Percentiles rank a stretch among this genome's conserved stretches.
Conservation (phyloP, 345 rosid species). For the Anastatica hierochuntica region DNA sequence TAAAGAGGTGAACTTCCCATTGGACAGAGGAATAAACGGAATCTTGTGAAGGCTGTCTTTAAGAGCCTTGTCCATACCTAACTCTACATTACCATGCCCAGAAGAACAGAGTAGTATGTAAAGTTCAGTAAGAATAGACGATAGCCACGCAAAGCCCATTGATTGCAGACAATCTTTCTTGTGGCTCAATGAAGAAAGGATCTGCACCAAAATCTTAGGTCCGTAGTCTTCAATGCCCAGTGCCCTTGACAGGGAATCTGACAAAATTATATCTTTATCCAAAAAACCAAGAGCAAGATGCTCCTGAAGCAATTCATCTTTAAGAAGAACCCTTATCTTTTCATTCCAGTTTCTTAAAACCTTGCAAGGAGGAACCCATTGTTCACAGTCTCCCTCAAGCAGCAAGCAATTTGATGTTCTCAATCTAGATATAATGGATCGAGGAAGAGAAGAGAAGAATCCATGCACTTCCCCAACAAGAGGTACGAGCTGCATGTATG, state of each 20-base stretch:
- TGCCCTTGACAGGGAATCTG: slow-evolving; percentile 74
- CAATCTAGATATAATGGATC: slow-evolving; percentile 47
- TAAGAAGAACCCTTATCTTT: slow-evolving; percentile 45
- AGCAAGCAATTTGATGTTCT: slow-evolving; percentile 63
- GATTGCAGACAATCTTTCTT: slow-evolving; percentile 44
- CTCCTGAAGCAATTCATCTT: slow-evolving; percentile 50
- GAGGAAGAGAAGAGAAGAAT: slow-evolving; percentile 74
- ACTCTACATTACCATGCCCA: slow-evolving; percentile 28
- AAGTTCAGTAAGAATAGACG: slow-evolving; percentile 59
- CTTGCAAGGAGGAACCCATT: slow-evolving; percentile 86
- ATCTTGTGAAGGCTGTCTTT: slow-evolving; percentile 40
- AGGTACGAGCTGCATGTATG: slow-evolving; percentile 84
- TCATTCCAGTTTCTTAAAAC: slow-evolving; percentile 84
- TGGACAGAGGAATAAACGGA: slow-evolving; percentile 77
- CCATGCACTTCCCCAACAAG: slow-evolving; percentile 91
- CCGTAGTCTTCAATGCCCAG: slow-evolving; percentile 73
- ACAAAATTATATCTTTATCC: slow-evolving; percentile 55
- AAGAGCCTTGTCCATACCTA: slow-evolving; percentile 30
- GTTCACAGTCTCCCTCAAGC: slow-evolving; percentile 58
- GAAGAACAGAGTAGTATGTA: slow-evolving; percentile 40
- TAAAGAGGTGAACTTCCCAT: slow-evolving; percentile 61
- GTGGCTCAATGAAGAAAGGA: slow-evolving; percentile 44
- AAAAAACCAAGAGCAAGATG: slow-evolving; percentile 81
- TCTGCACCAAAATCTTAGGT: slow-evolving; percentile 56
- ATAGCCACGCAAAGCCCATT: slow-evolving; percentile 66